These are phyloP conservation scores for Ogataea pini DNA, from an alignment of 805 yeast genomes.

Conservation along the genomic window DNA sequence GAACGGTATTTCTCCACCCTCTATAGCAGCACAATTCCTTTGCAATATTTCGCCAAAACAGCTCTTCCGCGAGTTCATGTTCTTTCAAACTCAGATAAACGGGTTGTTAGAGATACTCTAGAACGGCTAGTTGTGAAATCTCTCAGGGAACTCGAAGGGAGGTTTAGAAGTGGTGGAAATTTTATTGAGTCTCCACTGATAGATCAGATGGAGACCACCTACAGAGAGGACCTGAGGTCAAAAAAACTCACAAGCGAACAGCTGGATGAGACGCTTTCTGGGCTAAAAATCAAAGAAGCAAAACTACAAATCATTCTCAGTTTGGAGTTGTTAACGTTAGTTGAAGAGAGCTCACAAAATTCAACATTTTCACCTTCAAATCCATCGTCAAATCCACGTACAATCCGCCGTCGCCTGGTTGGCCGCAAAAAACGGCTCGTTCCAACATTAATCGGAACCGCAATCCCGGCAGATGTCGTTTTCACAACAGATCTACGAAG, in stretches of 20 bases:
- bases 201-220: slow-evolving; percentile 12
- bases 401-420: slow-evolving; percentile 20
- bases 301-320: slow-evolving; percentile 32
- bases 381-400: too few species aligned
- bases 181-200: slow-evolving; percentile 1
- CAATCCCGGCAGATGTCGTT: slow-evolving; percentile 21
- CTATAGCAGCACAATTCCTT: slow-evolving; percentile 28
- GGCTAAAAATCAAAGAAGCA: slow-evolving; percentile 30
- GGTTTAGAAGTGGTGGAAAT: slow-evolving; percentile 12
- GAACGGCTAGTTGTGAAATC: slow-evolving; percentile 21
- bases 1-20: slow-evolving; percentile 32
- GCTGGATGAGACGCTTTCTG: slow-evolving; percentile 10
- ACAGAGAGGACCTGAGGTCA: slow-evolving; percentile 12
- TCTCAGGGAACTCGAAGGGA: slow-evolving; percentile 22
- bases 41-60: slow-evolving; percentile 35
- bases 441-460: slow-evolving; percentile 37
- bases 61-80: slow-evolving; percentile 33
- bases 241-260: slow-evolving; percentile 5
- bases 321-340: slow-evolving; percentile 29
- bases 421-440: slow-evolving; percentile 35
- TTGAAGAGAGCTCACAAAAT: too few species aligned
- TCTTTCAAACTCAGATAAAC: slow-evolving; percentile 26
- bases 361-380: too few species aligned
- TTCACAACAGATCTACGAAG: slow-evolving; percentile 32
- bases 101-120: slow-evolving; percentile 23